Evolutionary conservation across 306 rosid genomes (phyloP), one percentile per base, ranked within the genome.

Genomic region (Hippophae gyantsensis): DNA sequence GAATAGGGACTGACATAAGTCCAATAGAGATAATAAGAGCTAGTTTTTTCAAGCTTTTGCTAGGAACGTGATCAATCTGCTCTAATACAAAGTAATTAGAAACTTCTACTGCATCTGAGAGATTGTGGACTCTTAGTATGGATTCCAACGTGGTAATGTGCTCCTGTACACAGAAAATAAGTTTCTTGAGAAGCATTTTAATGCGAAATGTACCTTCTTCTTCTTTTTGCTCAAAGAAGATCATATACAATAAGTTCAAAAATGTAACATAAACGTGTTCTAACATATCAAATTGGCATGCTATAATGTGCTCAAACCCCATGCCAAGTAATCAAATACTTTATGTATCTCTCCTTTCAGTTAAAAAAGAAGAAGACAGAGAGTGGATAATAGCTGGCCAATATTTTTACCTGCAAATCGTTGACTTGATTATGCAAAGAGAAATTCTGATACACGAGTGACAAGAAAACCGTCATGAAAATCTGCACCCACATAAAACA

Each of bases 21-120:
- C 76, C 55, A 70, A 86, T 68, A 1, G 82, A 86, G 61, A 71
- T 71, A 42, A 76, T 63, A 32, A 83, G 83, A 10, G 97, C 83
- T 52, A 81, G 54, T 69, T 66, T 78, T 78, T 59, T 79, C 6
- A 78, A 78, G 58, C 72, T 74, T 70, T 60, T 78, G 67, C 71
- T 70, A 6, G 72, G 69, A 64, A 48, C 38, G 45, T 52, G 61
- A 59, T 61, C 76, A 60, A 46, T 53, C 43, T 82, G 74, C 52
- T 56, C 69, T 65, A 57, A 27, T 27, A 27, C 54, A 10, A 66
- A 48, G 63, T 73, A 69, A 54, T 60, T 43, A 52, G 74, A 50
- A 18, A 51, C 69, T 63, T 71, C 70, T 42, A 56, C 12, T 58
- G 83, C 47, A 41, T 70, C 79, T 57, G 67, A 64, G 64, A 69